Evolutionary conservation across 148 eudicot genomes (phyloP).

Genomic region (Rhododendron vialii): DNA sequence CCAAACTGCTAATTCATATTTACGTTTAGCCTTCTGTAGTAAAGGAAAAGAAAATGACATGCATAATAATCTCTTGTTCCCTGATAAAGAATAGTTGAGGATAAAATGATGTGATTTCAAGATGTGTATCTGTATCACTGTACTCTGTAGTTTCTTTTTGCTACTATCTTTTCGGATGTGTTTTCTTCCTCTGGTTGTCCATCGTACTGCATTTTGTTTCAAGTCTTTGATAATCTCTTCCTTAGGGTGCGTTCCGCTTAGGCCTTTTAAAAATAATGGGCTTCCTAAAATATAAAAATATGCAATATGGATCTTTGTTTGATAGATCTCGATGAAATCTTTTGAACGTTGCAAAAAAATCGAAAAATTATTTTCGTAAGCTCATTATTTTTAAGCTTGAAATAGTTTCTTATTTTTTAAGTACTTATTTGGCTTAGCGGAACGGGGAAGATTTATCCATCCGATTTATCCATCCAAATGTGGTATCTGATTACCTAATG

Average conservation of each 20-base stretch:
- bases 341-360: too few species aligned
- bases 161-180: neutral
- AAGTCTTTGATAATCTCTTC: neutral
- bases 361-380: too few species aligned
- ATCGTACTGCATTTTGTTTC: neutral
- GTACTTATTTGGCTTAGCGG: too few species aligned
- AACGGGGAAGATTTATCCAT: neutral
- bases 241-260: too few species aligned
- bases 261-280: too few species aligned
- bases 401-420: too few species aligned
- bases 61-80: neutral
- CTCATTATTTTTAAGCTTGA: too few species aligned
- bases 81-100: neutral
- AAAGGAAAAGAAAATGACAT: neutral
- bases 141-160: neutral
- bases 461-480: neutral
- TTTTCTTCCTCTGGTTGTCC: neutral
- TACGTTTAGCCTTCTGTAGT: neutral
- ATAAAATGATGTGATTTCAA: neutral
- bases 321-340: too few species aligned
- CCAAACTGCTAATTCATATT: neutral
- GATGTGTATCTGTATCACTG: neutral
- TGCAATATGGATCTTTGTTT: too few species aligned
- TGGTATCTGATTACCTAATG: neutral
- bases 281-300: too few species aligned